phyloP scores from a whole-genome alignment of 306 rosid species.

The Begonia fuchsioides region DNA sequence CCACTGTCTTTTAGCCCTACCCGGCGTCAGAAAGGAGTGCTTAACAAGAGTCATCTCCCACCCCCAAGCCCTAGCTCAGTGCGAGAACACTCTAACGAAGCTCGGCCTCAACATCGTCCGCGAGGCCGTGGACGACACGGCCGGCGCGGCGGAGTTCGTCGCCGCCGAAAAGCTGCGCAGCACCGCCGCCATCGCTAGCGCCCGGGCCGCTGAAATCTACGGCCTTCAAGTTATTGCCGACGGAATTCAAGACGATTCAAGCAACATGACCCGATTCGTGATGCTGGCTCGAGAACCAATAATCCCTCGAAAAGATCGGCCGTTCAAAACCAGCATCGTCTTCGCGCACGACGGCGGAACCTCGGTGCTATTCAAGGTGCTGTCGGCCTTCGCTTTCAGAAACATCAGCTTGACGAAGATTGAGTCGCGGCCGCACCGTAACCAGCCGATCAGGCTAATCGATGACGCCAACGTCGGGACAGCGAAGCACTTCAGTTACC shows the following conservation, averaged over 20 bases:
- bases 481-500: slow-evolving; percentile 84
- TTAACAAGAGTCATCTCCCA: too few species aligned
- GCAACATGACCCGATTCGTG: too few species aligned
- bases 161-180: slow-evolving; percentile 47
- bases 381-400: slow-evolving; percentile 82
- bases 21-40: slow-evolving; percentile 65
- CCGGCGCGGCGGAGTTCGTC: too few species aligned
- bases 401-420: slow-evolving; percentile 90
- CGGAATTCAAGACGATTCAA: slow-evolving; percentile 88
- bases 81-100: slow-evolving; percentile 66
- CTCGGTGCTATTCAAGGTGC: slow-evolving; percentile 80
- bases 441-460: slow-evolving; percentile 77
- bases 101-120: slow-evolving; percentile 83
- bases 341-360: too few species aligned
- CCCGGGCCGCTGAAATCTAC: slow-evolving; percentile 80
- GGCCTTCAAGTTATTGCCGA: slow-evolving; percentile 55
- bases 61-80: slow-evolving; percentile 80
- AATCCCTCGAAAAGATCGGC: too few species aligned
- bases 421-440: slow-evolving; percentile 82
- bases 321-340: too few species aligned
- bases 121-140: too few species aligned
- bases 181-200: slow-evolving; percentile 77
- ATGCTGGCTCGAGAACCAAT: too few species aligned
- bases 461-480: slow-evolving; percentile 88
- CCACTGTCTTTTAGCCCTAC: slow-evolving; percentile 88